Percentiles rank a stretch among this genome's conserved stretches.
phyloP scores from a whole-genome alignment of 23 red algal species.

The Agarophyton chilense region DNA sequence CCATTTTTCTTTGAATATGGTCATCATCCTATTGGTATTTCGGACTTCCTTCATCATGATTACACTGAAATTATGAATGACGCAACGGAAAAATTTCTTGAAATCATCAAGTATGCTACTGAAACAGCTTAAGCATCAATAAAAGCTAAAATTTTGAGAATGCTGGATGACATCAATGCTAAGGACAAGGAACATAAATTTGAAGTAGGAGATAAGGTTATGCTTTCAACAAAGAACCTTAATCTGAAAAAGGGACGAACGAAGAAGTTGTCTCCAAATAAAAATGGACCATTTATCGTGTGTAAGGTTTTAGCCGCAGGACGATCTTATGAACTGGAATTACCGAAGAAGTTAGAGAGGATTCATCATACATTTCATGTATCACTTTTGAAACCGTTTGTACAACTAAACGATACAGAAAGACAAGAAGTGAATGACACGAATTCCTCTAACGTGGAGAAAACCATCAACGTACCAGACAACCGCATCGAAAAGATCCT shows the following conservation, averaged over 20 bases:
- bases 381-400: no score
- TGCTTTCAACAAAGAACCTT: not conserved
- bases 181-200: no score
- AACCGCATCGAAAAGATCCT: not conserved
- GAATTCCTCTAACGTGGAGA: not conserved
- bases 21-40: not conserved
- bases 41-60: not conserved
- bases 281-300: not conserved
- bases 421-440: not conserved
- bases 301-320: not conserved
- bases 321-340: no score
- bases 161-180: no score
- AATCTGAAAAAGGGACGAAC: not conserved
- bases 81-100: not conserved
- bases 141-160: no score
- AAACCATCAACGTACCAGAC: not conserved
- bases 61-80: not conserved
- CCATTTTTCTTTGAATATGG: no score
- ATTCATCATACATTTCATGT: no score
- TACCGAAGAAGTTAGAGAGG: no score
- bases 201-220: not conserved
- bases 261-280: not conserved
- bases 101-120: not conserved
- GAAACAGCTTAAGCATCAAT: not conserved
- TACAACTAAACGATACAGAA: not conserved